A percentile compares a stretch with the other conserved stretches of the same genome.
Conservation (phyloP, 805 yeast genomes). For the Suhomyces emberorum region DNA sequence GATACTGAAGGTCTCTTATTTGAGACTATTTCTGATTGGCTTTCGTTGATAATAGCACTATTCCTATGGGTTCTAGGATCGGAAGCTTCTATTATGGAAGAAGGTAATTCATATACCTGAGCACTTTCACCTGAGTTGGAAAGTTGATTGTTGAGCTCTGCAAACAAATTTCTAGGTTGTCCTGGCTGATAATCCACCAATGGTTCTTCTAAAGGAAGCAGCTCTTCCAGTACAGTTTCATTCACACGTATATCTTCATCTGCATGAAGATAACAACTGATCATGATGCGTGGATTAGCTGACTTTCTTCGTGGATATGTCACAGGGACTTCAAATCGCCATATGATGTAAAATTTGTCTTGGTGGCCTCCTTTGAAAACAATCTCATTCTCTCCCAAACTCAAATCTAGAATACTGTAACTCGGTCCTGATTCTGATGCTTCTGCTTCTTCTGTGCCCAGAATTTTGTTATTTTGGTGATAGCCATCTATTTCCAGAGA, state of each 20-base stretch:
- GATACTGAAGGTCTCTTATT: background rate
- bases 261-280: constrained; percentile 19
- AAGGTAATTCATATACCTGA: constrained; percentile 6
- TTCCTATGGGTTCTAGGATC: background rate
- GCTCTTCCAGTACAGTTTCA: constrained; percentile 1
- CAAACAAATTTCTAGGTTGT: constrained; percentile 12
- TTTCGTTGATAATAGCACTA: background rate
- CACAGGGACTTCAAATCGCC: constrained; percentile 30
- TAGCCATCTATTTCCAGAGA: background rate
- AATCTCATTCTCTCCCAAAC: constrained; percentile 9
- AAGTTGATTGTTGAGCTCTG: constrained; percentile 15
- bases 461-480: background rate
- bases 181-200: constrained; percentile 19
- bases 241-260: constrained; percentile 1
- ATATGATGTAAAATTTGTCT: constrained; percentile 16
- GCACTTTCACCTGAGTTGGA: background rate
- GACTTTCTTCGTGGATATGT: constrained; percentile 31
- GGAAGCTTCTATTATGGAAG: constrained; percentile 4
- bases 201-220: constrained; percentile 2
- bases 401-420: constrained; percentile 9
- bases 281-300: constrained; percentile 20
- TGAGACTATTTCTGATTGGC: background rate
- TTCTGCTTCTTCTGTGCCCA: background rate
- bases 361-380: constrained; percentile 8
- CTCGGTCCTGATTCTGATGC: background rate